Conservation (phyloP, 2,329 filamentous ascomycete genomes). For the Colletotrichum godetiae region DNA sequence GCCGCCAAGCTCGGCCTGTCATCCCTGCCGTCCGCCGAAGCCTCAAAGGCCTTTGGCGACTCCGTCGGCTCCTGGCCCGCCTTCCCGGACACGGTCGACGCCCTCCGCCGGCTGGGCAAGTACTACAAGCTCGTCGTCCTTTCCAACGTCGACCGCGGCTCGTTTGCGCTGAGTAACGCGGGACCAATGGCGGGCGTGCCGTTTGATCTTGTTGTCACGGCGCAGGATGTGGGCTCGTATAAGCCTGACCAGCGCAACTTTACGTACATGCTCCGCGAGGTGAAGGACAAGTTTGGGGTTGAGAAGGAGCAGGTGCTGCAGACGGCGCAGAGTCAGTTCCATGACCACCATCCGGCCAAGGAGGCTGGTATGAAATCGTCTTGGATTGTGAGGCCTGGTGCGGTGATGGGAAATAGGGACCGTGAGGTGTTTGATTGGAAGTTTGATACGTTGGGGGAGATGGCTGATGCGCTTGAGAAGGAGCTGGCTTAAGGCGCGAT, state of each 20-base stretch:
- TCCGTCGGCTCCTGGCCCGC: conserved; percentile 66
- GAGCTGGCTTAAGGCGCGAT: conserved; percentile 31
- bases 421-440: conserved; percentile 62
- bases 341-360: conserved; percentile 76
- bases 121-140: conserved; percentile 69
- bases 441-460: conserved; percentile 67
- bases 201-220: conserved; percentile 74
- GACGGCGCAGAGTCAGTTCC: conserved; percentile 76
- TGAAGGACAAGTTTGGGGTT: conserved; percentile 65
- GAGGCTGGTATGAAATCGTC: conserved; percentile 65
- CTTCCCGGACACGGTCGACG: conserved; percentile 69
- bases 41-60: conserved; percentile 61
- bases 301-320: conserved; percentile 68
- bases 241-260: conserved; percentile 77
- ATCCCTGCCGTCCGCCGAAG: conserved; percentile 45
- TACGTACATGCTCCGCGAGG: conserved; percentile 68
- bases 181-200: conserved; percentile 59
- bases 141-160: conserved; percentile 66
- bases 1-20: conserved; percentile 55
- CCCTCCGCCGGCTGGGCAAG: conserved; percentile 59
- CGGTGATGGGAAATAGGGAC: conserved; percentile 55
- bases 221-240: conserved; percentile 77
- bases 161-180: conserved; percentile 57
- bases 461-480: conserved; percentile 68
- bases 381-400: conserved; percentile 68